These are phyloP conservation scores for Fraxinus greggii DNA, from an alignment of 305 asterid species.

Conservation along the genomic window DNA sequence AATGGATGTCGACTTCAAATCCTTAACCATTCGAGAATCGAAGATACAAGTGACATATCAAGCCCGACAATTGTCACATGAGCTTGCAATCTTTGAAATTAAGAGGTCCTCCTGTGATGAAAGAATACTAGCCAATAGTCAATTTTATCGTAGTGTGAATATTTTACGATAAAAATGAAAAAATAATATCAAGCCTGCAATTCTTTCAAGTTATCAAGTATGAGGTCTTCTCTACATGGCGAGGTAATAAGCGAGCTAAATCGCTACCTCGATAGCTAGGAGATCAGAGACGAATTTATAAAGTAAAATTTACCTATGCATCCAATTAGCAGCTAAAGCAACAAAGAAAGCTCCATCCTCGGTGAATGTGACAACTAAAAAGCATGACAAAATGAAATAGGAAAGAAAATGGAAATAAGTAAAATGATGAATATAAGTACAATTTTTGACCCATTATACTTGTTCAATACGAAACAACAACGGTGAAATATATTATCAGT, in stretches of 20 bases:
- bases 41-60: too few relatives aligned
- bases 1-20: too few relatives aligned
- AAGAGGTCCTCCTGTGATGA: too few relatives aligned
- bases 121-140: too few relatives aligned
- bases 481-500: background rate
- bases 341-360: background rate
- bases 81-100: too few relatives aligned
- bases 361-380: background rate
- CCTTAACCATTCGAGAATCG: background rate
- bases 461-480: background rate
- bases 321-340: background rate
- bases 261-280: background rate
- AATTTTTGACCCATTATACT: background rate
- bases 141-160: background rate
- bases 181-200: background rate
- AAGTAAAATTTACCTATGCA: background rate
- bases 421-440: constrained; percentile 23
- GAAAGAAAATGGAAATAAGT: background rate
- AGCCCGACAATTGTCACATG: too few relatives aligned
- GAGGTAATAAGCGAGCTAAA: background rate
- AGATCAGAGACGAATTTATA: background rate
- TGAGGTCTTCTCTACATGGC: background rate
- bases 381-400: background rate
- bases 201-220: background rate
- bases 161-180: background rate